Conservation (phyloP, 306 rosid genomes). For the Trifolium fragiferum region DNA sequence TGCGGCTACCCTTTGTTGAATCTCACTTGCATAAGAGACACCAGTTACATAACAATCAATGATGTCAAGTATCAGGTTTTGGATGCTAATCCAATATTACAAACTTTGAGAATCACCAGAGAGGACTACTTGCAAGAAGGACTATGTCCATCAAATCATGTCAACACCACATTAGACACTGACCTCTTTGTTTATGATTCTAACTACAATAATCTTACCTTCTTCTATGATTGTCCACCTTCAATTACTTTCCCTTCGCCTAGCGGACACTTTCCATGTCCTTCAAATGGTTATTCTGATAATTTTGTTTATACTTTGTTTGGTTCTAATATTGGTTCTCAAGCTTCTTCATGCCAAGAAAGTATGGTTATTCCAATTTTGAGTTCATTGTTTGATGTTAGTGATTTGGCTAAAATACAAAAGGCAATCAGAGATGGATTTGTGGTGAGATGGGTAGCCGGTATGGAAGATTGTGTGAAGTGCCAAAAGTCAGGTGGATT, state of each 20-base stretch:
- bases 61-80: conserved; percentile 43
- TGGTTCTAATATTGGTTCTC: not conserved
- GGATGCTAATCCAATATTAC: not conserved
- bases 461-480: conserved; percentile 34
- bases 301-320: not conserved
- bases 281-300: not conserved
- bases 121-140: conserved; percentile 37
- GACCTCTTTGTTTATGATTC: conserved; percentile 32
- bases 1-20: conserved; percentile 58
- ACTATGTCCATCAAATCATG: conserved; percentile 40
- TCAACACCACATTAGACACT: conserved; percentile 45
- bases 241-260: not conserved
- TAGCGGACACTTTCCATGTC: not conserved
- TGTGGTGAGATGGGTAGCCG: conserved; percentile 46
- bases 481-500: conserved; percentile 42
- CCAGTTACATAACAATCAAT: conserved; percentile 39
- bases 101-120: conserved; percentile 48
- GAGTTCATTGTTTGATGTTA: rapidly evolving
- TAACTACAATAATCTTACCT: conserved; percentile 34
- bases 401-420: not conserved
- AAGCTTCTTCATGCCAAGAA: not conserved
- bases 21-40: conserved; percentile 37
- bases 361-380: conserved; percentile 44
- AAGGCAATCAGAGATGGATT: conserved; percentile 38
- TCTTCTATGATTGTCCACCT: conserved; percentile 46